Percentiles rank a stretch among this genome's conserved stretches.
These are phyloP conservation scores for Annulohypoxylon moriforme DNA, from an alignment of 495 filamentous ascomycete genomes.

Conservation along the genomic window DNA sequence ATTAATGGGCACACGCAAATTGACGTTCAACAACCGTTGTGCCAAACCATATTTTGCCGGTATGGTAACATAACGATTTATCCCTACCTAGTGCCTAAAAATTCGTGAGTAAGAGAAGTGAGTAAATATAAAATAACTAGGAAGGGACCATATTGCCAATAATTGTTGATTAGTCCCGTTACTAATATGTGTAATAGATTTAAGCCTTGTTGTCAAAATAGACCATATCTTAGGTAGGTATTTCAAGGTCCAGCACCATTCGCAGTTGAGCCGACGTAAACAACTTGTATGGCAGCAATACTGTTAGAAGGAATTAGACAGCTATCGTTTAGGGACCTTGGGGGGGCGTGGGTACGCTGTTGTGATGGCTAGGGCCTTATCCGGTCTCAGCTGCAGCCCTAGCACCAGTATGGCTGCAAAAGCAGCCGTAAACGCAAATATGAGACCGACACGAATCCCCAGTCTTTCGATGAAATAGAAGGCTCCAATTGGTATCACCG, in stretches of 20 bases:
- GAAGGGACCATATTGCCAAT: neutral
- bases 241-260: neutral
- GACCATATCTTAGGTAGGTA: too few relatives aligned
- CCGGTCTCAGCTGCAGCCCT: neutral
- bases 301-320: neutral
- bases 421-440: neutral
- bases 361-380: neutral
- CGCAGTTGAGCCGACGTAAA: neutral
- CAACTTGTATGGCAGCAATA: constrained; percentile 4
- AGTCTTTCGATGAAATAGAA: neutral
- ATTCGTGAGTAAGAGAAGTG: neutral
- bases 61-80: too few relatives aligned
- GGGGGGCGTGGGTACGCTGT: neutral
- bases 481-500: neutral
- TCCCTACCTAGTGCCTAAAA: too few relatives aligned
- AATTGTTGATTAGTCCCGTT: neutral
- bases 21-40: too few relatives aligned
- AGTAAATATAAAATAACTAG: neutral
- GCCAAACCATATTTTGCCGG: too few relatives aligned
- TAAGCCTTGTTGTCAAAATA: neutral
- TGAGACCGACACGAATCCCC: neutral
- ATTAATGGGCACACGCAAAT: too few relatives aligned
- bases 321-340: neutral
- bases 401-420: neutral
- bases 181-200: neutral